Conservation (phyloP, 2,329 filamentous ascomycete species). For the Aspergillus sp. region DNA sequence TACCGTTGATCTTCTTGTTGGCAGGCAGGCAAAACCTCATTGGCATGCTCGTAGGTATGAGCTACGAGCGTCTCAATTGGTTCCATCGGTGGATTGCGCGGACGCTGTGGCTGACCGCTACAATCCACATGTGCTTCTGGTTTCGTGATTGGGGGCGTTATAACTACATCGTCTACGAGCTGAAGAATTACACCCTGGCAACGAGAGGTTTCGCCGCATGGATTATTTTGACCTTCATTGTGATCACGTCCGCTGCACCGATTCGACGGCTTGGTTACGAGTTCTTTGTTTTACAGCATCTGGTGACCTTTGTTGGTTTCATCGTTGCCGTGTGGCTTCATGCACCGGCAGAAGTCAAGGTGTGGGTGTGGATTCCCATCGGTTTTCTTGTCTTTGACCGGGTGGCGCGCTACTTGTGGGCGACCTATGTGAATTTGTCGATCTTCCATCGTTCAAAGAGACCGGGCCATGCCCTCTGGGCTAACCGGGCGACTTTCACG, state of each 20-base stretch:
- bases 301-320: slow-evolving; percentile 54
- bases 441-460: slow-evolving; percentile 38
- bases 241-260: slow-evolving; percentile 53
- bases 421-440: slow-evolving; percentile 45
- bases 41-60: slow-evolving; percentile 49
- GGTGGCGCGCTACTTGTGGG: slow-evolving; percentile 37
- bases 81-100: slow-evolving; percentile 55
- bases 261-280: slow-evolving; percentile 55
- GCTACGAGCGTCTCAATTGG: slow-evolving; percentile 56
- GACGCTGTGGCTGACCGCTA: slow-evolving; percentile 54
- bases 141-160: slow-evolving; percentile 55
- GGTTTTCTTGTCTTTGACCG: slow-evolving; percentile 51
- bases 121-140: slow-evolving; percentile 59
- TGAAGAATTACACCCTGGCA: slow-evolving; percentile 52
- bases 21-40: slow-evolving; percentile 59
- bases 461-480: slow-evolving; percentile 31
- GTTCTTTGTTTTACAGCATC: slow-evolving; percentile 56
- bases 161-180: slow-evolving; percentile 52
- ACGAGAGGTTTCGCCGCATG: slow-evolving; percentile 56
- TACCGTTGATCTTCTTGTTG: slow-evolving; percentile 59
- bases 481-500: slow-evolving; percentile 48
- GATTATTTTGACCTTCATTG: slow-evolving; percentile 53
- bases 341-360: slow-evolving; percentile 44
- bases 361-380: slow-evolving; percentile 52
- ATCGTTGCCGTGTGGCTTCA: slow-evolving; percentile 53